Evolutionary conservation across 1,284 basidiomycete species (phyloP).

Genomic region (Cryptococcus sp.): DNA sequence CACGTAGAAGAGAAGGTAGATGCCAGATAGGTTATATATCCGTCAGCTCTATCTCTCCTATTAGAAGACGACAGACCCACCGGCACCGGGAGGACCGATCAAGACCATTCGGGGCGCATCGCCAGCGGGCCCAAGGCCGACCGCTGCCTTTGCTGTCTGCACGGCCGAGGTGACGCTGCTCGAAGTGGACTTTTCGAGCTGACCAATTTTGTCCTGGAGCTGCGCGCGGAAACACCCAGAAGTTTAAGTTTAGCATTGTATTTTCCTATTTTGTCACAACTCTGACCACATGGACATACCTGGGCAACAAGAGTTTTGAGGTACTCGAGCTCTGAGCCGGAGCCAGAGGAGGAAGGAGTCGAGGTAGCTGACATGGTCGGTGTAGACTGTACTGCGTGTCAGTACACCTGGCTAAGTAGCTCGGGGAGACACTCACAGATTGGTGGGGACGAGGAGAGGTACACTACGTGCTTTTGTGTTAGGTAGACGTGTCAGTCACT

Average conservation of each 20-base stretch:
- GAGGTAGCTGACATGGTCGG: constrained; percentile 8
- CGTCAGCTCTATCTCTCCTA: no score
- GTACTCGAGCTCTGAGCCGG: constrained; percentile 70
- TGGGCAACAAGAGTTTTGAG: constrained; percentile 83
- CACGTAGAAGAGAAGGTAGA: no score
- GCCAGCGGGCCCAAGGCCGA: constrained; percentile 24
- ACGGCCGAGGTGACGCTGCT: constrained; percentile 53
- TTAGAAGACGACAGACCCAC: constrained; percentile 56
- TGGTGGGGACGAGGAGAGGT: no score
- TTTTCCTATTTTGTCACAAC: not conserved
- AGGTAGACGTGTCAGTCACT: no score
- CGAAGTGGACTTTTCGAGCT: constrained; percentile 43
- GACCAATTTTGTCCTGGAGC: constrained; percentile 50
- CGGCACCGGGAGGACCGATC: constrained; percentile 94
- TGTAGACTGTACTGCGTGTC: not conserved
- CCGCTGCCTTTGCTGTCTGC: constrained; percentile 54
- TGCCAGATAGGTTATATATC: no score
- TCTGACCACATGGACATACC: constrained; percentile 35
- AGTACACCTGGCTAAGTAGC: no score
- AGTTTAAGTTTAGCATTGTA: no score
- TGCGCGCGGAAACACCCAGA: no score
- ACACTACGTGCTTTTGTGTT: no score
- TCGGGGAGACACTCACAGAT: no score
- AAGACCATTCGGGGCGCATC: constrained; percentile 76
- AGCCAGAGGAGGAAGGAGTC: constrained; percentile 14